Base-by-base conservation (phyloP, 2,329 filamentous ascomycete genomes). In the Fusarium torulosum region DNA sequence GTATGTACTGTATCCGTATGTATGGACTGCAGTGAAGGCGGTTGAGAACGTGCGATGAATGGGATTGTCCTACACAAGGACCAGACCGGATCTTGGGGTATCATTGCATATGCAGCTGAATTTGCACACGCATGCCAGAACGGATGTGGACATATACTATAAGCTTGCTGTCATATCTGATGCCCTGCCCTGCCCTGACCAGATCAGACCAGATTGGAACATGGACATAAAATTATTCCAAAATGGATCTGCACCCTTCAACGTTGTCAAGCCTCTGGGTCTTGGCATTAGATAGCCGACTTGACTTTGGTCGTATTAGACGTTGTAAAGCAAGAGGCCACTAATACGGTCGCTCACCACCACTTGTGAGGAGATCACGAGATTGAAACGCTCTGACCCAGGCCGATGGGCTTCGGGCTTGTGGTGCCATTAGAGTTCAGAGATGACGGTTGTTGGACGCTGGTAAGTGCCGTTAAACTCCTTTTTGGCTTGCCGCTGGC, bases 41-140 rank as follows among this genome's bases (percentile, higher is more conserved):
- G 67, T 71, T 70, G 71, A 59, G 67, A 71, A 73, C 71, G 60
- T 70, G 70, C 57, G 57, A 72, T 72, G 61, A 72, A 72, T 66
- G 49, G 66, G 47, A 72, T 70, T 69, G 59, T 72, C 63, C 66
- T 65, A 67, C 68, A 27, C 66, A 59, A 72, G 58, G 68, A 67
- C 70, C 47, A 74, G 66, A 67, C 70, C 66, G 42, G 64, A 59
- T 50, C 51, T 61, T 68, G 58, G 54, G 68, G 72, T 74, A 45
- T 44, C 50, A 74, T 74, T 69, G 72, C 72, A 74, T 74, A 69
- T 74, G 70, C 64, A 47, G 53, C 53, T 66, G 51, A 47, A 66
- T 66, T 68, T 67, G 62, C 65, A 71, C 64, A 63, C 64, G 62
- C 66, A 74, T 72, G 62, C 33, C 58, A 54, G 59, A 58, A 69